Conservation (phyloP, 768 basidiomycete genomes). For the Cytidiella melzeri region DNA sequence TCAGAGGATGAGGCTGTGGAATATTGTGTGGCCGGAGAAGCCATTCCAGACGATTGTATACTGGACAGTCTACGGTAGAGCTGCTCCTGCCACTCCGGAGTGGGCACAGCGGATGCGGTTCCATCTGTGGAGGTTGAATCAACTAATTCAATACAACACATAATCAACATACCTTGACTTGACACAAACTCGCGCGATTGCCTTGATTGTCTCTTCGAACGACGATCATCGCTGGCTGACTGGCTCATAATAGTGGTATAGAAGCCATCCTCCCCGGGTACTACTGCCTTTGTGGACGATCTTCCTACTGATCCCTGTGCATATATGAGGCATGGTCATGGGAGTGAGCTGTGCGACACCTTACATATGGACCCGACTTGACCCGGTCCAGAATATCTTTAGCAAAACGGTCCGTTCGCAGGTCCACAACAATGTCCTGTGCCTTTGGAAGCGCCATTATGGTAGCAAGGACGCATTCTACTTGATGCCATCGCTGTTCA, state of each 20-base stretch:
- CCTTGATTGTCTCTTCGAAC: conserved; percentile 61
- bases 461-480: conserved; percentile 83
- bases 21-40: conserved; percentile 5
- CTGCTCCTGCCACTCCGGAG: conserved; percentile 74
- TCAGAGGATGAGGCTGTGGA: conserved; percentile 6
- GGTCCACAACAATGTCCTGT: conserved; percentile 52
- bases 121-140: conserved; percentile 10
- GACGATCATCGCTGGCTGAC: conserved; percentile 21
- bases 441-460: conserved; percentile 67
- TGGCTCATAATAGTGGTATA: conserved; percentile 29
- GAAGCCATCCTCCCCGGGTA: conserved; percentile 14
- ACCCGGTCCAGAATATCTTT: conserved; percentile 72
- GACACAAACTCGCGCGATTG: conserved; percentile 78
- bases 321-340: neutral
- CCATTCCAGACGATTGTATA: neutral
- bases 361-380: conserved; percentile 73
- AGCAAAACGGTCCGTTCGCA: conserved; percentile 70
- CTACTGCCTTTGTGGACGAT: conserved; percentile 14
- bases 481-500: conserved; percentile 87
- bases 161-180: conserved; percentile 23
- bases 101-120: conserved; percentile 35
- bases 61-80: conserved; percentile 45
- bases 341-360: conserved; percentile 21
- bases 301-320: conserved; percentile 65
- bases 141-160: neutral